Evolutionary conservation across 495 filamentous ascomycete species (phyloP), one percentile per base, ranked within the genome.

Genomic region (Aspergillus sparsus): DNA sequence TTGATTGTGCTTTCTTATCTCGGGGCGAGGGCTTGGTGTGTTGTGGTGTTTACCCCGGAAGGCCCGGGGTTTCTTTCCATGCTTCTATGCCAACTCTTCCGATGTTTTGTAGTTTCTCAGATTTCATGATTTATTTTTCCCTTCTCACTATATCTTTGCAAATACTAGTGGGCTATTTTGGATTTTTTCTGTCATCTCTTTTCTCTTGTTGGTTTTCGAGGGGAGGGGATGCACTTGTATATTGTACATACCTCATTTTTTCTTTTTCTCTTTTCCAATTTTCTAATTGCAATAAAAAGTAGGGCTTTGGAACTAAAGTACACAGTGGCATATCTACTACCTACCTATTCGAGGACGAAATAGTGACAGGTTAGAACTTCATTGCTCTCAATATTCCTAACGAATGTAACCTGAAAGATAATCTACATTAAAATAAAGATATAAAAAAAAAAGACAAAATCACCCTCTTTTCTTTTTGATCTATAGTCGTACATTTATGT

Each of bases 151-250:
- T 62, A 66, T 62, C 62, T 33, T 57, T 59, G 36, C 52, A 59
- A 45, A 53, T 67, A 57, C 21, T 49, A 18, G 41, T 44, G 58
- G 39, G 27, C 21, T 62, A 52, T 53, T 57, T 71, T 61, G 47
- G 63, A 66, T 47, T 67, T 58, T 63, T 52, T 64, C 53, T 60
- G 41, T 60, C 63, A 56, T 56, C 62, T 62, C 53, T 51, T 35
- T 44, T 46, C 6, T 56, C 53, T 8, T 53, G 53, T 51, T 51
- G n/a, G 45, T 37, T 31, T 36, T 33, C 39, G 64, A 64, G 16
- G 44, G 50, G 61, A 46, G 32, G 63, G 47, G 63, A 68, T 66
- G 51, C 65, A 68, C 60, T 65, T 63, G 58, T 66, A 62, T 66
- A 64, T 58, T 69, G 46, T 56, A 65, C 63, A 55, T 66, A 56